Percentiles rank a stretch among this genome's conserved stretches.
Evolutionary conservation across 2,329 filamentous ascomycete species (phyloP).

Genomic region (Dothideomycetes sp.): DNA sequence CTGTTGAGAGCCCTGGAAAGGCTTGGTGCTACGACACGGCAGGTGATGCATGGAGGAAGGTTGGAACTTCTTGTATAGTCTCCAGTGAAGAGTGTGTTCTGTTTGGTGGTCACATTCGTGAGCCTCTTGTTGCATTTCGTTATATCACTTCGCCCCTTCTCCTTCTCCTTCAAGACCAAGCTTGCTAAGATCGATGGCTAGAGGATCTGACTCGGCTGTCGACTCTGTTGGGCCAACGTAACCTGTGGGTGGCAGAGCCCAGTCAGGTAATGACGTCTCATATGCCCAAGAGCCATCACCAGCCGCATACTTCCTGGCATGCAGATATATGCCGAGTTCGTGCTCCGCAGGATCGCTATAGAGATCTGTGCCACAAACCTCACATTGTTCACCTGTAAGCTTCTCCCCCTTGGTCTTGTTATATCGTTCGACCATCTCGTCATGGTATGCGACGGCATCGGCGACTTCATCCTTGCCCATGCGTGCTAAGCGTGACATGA

Average conservation of each 20-base stretch:
- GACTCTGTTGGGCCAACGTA: slow-evolving; percentile 62
- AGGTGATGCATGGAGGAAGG: no score
- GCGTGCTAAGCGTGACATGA: slow-evolving; percentile 71
- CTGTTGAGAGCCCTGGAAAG: no score
- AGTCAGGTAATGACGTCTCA: slow-evolving; percentile 70
- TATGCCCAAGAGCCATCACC: slow-evolving; percentile 78
- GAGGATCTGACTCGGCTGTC: slow-evolving; percentile 39
- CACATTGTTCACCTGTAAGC: slow-evolving; percentile 76
- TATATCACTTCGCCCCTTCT: background rate
- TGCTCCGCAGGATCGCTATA: slow-evolving; percentile 89
- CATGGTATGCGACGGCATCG: slow-evolving; percentile 84
- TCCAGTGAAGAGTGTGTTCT: no score
- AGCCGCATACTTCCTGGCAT: slow-evolving; percentile 84
- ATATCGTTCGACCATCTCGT: slow-evolving; percentile 86
- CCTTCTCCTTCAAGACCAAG: slow-evolving; percentile 21
- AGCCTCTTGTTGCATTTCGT: no score
- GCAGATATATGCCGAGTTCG: slow-evolving; percentile 87
- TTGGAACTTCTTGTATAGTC: no score
- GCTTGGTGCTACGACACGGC: no score
- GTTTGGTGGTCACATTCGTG: no score
- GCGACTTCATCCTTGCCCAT: slow-evolving; percentile 95
- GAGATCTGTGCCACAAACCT: slow-evolving; percentile 73
- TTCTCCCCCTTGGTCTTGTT: slow-evolving; percentile 86
- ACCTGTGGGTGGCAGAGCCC: slow-evolving; percentile 74
- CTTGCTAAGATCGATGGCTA: slow-evolving; percentile 36